A percentile compares a stretch with the other conserved stretches of the same genome.
Evolutionary conservation across 1,139 yeast species (phyloP).

Genomic region (Candida glucosophila): DNA sequence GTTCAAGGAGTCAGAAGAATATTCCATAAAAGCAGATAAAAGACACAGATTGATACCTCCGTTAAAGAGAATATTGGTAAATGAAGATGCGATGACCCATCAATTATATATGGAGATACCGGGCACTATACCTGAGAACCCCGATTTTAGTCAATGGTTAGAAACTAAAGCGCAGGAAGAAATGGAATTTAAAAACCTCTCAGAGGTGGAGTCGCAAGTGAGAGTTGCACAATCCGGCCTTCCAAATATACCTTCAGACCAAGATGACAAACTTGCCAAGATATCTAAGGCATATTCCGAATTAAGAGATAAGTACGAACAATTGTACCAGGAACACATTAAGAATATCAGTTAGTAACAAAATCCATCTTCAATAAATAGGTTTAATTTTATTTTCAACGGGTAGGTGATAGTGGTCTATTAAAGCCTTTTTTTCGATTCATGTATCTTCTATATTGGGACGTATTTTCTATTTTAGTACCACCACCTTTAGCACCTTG

Average conservation of each 20-base stretch:
- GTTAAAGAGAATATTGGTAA: conserved; percentile 50
- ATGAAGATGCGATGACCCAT: conserved; percentile 37
- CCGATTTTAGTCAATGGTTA: conserved; percentile 33
- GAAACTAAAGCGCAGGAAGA: conserved; percentile 43
- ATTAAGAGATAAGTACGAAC: conserved; percentile 53
- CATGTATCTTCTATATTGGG: conserved; percentile 60
- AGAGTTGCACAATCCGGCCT: conserved; percentile 7
- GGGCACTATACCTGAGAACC: conserved; percentile 6
- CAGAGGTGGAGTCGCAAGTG: conserved; percentile 29
- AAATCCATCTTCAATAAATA: conserved; percentile 2
- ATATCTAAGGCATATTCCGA: conserved; percentile 52
- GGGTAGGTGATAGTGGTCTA: conserved; percentile 48
- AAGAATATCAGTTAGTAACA: conserved; percentile 24
- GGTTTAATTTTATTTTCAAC: conserved; percentile 6
- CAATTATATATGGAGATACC: conserved; percentile 41
- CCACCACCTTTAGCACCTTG: conserved; percentile 43
- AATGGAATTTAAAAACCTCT: conserved; percentile 35
- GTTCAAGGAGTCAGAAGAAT: conserved; percentile 5
- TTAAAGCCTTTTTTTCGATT: conserved; percentile 56
- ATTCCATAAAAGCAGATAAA: conserved; percentile 21
- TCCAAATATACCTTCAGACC: no score
- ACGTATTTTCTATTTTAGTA: conserved; percentile 30
- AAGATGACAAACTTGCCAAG: conserved; percentile 28
- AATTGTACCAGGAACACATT: conserved; percentile 46
- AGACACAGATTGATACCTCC: conserved; percentile 40